Base-by-base conservation (phyloP, 805 yeast genomes). In the Wickerhamomyces mucosus region DNA sequence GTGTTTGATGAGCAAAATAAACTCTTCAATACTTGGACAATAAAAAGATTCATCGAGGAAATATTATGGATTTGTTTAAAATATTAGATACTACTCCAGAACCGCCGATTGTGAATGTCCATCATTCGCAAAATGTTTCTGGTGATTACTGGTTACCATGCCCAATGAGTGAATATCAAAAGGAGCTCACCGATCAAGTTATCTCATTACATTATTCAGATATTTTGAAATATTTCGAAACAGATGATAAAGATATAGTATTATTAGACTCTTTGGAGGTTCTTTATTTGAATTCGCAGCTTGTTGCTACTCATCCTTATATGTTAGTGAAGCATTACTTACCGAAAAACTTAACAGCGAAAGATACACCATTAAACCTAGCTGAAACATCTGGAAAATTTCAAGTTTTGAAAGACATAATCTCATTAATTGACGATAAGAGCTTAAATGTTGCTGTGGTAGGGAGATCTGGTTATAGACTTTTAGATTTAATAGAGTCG, bases 121-220 rank as follows among this genome's bases (percentile, higher is more conserved):
- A 33, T 43, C 26, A n/a, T 8, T 38, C 45, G 5, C 39, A 35
- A 20, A 46, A 57, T 35, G 43, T 41, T 20, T 45, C 57, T 6
- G 67, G 85, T 10, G 94, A 80, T 40, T 85, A 83, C 51, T 70
- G 75, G 52, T 59, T 86, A 18, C 81, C 94, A 1, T 78, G 89
- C 6, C 88, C 95, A 4, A 72, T 86, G 75, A 72, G 78, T 33
- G 84, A 80, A 39, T 82, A 82, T 43, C 97, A 89, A 51, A 79
- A 77, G 46, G 92, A 86, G 46, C 64, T 89, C 32, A 83, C 88
- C 9, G 95, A 89, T 54, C 95, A 86, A 51, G 86, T 92, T 19
- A 82, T 89, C 10, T 82, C 95, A 2, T 62, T 86, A 25, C 97
- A 89, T 56, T 89, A 88, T 51, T 75, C 89, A 21, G 97, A 88